Evolutionary conservation across 1,139 yeast genomes (phyloP).

Genomic region (Zygosaccharomyces sapae): DNA sequence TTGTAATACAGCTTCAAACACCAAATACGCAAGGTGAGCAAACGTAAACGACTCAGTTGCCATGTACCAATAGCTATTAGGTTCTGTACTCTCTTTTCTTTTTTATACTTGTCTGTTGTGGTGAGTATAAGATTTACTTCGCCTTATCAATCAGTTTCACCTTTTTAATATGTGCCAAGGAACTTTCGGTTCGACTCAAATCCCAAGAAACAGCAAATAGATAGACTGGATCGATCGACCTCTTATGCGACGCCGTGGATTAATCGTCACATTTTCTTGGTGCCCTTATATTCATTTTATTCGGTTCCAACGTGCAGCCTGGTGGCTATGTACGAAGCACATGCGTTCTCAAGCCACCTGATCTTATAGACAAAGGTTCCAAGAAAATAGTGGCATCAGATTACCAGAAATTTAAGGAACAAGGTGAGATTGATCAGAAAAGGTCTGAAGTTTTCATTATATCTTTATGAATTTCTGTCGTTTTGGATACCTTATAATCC

Average conservation of each 20-base stretch:
- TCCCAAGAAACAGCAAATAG: background rate
- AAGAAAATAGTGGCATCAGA: background rate
- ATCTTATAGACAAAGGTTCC: background rate
- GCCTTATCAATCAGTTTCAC: background rate
- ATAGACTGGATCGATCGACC: background rate
- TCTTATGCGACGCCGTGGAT: too few species aligned
- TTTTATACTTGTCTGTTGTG: background rate
- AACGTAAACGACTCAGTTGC: constrained; percentile 21
- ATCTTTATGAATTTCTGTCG: too few species aligned
- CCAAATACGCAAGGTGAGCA: constrained; percentile 46
- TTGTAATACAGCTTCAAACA: constrained; percentile 70
- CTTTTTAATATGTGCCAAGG: background rate
- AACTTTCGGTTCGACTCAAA: background rate
- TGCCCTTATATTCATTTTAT: background rate
- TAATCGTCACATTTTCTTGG: background rate
- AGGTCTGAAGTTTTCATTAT: too few species aligned
- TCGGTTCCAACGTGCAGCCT: background rate
- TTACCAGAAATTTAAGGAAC: background rate
- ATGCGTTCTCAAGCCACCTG: background rate
- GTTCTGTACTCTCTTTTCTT: background rate
- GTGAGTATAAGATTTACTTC: background rate
- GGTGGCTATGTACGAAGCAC: background rate
- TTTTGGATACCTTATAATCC: background rate
- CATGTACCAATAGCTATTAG: constrained; percentile 2
- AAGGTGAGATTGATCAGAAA: background rate